Evolutionary conservation across 1,139 yeast species (phyloP), one percentile per base, ranked within the genome.

Genomic region (Geotrichum carabidarum): DNA sequence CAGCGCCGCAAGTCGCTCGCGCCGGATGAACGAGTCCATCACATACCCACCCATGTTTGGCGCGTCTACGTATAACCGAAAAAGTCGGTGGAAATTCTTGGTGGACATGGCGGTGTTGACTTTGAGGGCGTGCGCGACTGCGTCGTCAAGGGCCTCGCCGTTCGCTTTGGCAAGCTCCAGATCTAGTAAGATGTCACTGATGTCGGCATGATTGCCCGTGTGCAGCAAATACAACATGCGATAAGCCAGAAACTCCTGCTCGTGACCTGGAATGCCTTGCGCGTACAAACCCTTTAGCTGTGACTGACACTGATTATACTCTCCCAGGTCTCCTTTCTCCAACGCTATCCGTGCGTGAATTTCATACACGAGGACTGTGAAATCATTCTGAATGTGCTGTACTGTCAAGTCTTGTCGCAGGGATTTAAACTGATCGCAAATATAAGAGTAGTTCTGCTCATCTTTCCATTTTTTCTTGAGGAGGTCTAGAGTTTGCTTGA

Each of bases 251-350:
- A 87, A 88, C 67, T 91, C 97, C 53, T 73, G 67, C n/a, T 69
- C 68, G 50, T 74, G 67, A 38, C 72, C 76, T 17, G 64, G 67
- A 31, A 77, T 63, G 9, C 74, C 71, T 43, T 65, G 62, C 35
- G 75, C 78, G 66, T 85, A 90, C 44, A 79, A 75, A 59, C 80
- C 82, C 53, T 66, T 67, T 50, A 91, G 72, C 64, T 90, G 90
- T 15, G 95, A 83, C 67, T 87, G 95, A 67, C 99, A 93, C 68
- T 93, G 98, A 69, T 93, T 93, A 69, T 86, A 91, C 67, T 93
- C 99, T 6, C 98, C 98, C 61, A 91, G 71, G 68, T 93, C 99
- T 49, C 80, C 77, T 65, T 85, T 83, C 61, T 83, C 86, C 42
- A 93, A 77, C 0, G 98, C 95, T n/a, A 91, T 75, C 50, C 90